Evolutionary conservation across 2,329 filamentous ascomycete genomes (phyloP), one percentile per base, ranked within the genome.

Genomic region (Talaromyces atroroseus): DNA sequence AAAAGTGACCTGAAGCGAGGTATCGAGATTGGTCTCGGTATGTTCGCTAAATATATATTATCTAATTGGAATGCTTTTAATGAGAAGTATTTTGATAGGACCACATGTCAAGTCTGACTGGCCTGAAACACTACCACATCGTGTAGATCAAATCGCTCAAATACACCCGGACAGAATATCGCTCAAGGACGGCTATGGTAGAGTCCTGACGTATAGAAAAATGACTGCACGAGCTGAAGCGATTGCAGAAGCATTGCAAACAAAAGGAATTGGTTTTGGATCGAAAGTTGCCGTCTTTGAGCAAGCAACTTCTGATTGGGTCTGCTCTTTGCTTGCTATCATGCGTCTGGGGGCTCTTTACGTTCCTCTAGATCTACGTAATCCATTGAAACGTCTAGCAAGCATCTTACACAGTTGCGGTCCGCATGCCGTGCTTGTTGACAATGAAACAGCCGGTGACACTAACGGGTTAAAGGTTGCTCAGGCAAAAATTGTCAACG

Each of bases 251-350:
- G 60, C 65, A 1, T 57, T 78, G 5, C 24, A 1, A 51, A 36
- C 1, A 64, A 60, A 1, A 4, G 51, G 54, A 1, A 4, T 24
- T 1, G 69, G 65, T 0, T 63, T 62, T 10, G 51, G 55, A n/a
- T n/a, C n/a, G n/a, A n/a, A n/a, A 0, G 69, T 81, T 2, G 70
- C 61, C 0, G 74, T 81, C 1, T 73, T 76, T 49, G 71, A 74
- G 38, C 51, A 75, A 3, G 67, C 78, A 0, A 29, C 64, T 0
- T 38, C 63, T 0, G 70, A 77, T 40, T 74, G 64, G 64, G 62
- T 75, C 5, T 47, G 32, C 40, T 60, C 57, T 32, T 56, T 63
- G 45, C 56, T 60, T 34, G 78, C 73, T 3, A 74, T 78, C 42
- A 58, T 70, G 54, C 64, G 68, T 0, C 51, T 74, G 10, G 77